Evolutionary conservation across 192 early-diverging fungal species (phyloP), one percentile per base, ranked within the genome.

Genomic region (Coemansia guatemalensis): DNA sequence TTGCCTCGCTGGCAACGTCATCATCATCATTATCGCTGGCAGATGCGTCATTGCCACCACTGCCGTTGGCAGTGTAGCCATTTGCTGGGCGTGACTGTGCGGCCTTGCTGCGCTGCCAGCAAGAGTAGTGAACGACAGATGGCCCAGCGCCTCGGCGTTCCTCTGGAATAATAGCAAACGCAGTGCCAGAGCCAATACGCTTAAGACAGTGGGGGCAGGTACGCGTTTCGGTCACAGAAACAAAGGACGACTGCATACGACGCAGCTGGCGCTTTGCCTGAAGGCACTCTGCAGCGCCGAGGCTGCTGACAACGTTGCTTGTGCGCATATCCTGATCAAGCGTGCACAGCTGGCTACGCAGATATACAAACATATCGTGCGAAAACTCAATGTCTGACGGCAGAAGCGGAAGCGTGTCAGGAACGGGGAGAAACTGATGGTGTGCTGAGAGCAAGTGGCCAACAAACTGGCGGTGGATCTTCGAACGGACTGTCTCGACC

Each of bases 341-440:
- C 18, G 68, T 39, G 58, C 84, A 85, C 60, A 88, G 63, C 50
- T 78, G 67, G 52, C 74, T 79, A 29, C 84, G 78, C 57, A 88
- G 77, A 59, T 79, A 88, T 12, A 62, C 75, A 32, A 80, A 48
- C 17, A 86, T 59, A 48, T 81, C 71, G 18, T 60, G 59, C 27
- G 72, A 56, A 39, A 88, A 71, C 12, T 60, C 67, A 60, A 84
- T 63, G 33, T 81, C 81, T 4, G 53, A 8, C 2, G 88, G 88
- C 49, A 82, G 51, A 4, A 77, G 61, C 3, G 62, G 60, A 53
- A 82, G 67, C 2, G 71, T 71, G 3, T 74, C 62, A n/a, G 58
- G 48, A 7, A 69, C 70, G 8, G 74, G 70, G 9, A 82, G 71
- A 58, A 64, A 49, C 30, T 65, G 64, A 23, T 67, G 67, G 48